Base-by-base conservation (phyloP, 2,329 filamentous ascomycete species). In the Xylariales sp. region DNA sequence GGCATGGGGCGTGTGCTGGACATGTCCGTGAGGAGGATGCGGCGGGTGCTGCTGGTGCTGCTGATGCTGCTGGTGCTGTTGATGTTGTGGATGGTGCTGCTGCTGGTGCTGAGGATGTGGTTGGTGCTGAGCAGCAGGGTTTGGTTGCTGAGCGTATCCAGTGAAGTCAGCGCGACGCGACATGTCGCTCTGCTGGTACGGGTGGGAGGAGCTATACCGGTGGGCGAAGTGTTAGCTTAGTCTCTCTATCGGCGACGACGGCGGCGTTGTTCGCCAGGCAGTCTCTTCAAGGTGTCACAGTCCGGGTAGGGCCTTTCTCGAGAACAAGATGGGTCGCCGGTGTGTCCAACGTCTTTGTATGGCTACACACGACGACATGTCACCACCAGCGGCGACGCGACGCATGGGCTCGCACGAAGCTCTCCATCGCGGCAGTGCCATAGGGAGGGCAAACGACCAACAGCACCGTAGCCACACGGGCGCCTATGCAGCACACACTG, bases 171-270 rank as follows among this genome's bases (percentile, higher is more conserved):
- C 63, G 63, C 65, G 70, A 64, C 49, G 65, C 55, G 49, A 62
- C 70, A 76, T 69, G 45, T 76, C 70, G 49, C 63, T 29, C 38
- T 38, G 47, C 30, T 53, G 70, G 51, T 76, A 76, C 38, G 66
- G 56, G 52, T 76, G 70, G 44, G 59, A 52, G 25, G 61, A 44
- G 52, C 67, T 70, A 49, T 58, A 62, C 60, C 56, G 21, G 27
- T 25, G 13, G 29, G 11, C 29, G 29, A 15, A 12, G 14, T 30
- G 11, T 12, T 10, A 10, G 11, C 23, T 8, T 8, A 25, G 23
- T n/a, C n/a, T 25, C 23, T 25, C 23, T n/a, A 8, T 25, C 23
- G 8, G 23, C 8, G 23, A n/a, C n/a, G 8, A 30, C 10, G 14
- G 16, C 7, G 28, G 28, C 28, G 16, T 7, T 15, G 28, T 30